These are phyloP conservation scores for Calonectria hongkongensis DNA, from an alignment of 2,329 filamentous ascomycete genomes.

Conservation along the genomic window DNA sequence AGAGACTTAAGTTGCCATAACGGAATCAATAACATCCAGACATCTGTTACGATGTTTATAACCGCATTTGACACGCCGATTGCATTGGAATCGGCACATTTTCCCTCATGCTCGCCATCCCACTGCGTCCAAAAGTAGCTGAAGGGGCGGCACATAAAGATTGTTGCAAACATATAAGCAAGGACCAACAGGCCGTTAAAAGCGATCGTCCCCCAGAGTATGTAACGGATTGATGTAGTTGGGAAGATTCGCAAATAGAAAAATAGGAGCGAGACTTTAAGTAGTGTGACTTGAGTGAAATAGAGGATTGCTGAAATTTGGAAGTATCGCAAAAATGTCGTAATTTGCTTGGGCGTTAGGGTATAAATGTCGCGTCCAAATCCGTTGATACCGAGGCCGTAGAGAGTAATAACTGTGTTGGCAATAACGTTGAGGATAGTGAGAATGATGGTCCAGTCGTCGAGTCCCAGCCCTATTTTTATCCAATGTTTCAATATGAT, in stretches of 20 bases:
- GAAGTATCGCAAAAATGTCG: conserved; percentile 56
- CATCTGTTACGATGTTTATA: background rate
- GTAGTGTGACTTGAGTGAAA: conserved; percentile 60
- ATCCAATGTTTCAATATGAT: background rate
- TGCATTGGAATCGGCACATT: background rate
- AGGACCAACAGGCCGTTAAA: conserved; percentile 57
- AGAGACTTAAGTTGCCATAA: conserved; percentile 10
- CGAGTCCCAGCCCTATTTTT: background rate
- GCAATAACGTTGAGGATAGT: background rate
- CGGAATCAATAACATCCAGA: conserved; percentile 8
- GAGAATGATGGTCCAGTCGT: background rate
- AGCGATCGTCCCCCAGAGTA: conserved; percentile 58
- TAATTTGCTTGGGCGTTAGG: conserved; percentile 47
- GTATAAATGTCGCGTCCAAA: conserved; percentile 61
- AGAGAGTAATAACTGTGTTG: background rate
- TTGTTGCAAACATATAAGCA: conserved; percentile 57
- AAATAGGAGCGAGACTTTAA: conserved; percentile 64
- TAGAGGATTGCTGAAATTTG: conserved; percentile 62
- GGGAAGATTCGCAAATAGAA: conserved; percentile 67
- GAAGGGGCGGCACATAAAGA: conserved; percentile 64
- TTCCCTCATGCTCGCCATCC: conserved; percentile 14
- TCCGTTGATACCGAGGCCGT: conserved; percentile 39
- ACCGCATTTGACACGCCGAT: background rate
- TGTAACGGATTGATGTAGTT: conserved; percentile 50
- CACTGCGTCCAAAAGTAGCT: conserved; percentile 60